Base-by-base conservation (phyloP, 2,329 filamentous ascomycete species). In the Gremmenia infestans region DNA sequence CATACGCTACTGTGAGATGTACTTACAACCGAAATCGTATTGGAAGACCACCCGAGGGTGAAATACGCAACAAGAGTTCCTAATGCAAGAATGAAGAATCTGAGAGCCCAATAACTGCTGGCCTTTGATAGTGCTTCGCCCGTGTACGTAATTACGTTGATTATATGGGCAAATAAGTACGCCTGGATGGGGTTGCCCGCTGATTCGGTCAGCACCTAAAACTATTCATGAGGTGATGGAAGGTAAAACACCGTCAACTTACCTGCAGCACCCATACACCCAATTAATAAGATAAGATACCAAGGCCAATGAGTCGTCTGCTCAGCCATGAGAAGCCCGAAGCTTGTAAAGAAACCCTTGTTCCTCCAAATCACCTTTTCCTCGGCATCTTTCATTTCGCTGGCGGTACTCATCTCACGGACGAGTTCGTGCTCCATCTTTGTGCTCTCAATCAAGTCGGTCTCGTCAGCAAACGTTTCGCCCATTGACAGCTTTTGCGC, bases 291-390 rank as follows among this genome's bases (percentile, higher is more conserved):
- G 15, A 83, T 54, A 4, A 68, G 62, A 62, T 83, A 82, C 53
- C 77, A 72, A 2, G 73, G 74, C 71, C 81, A 81, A 2, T 77
- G 72, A 43, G 69, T 72, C 46, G 72, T 73, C 56, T 85, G 81
- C 64, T 87, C 83, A 58, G 73, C 77, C 4, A 87, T 71, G 5
- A 87, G 71, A 22, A 76, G 73, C 0, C 80, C 79, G 54, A 86
- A 84, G 55, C 81, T 65, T 15, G 52, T 39, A 45, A 81, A 62
- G 28, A 85, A 68, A 54, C 72, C 76, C 53, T 66, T 71, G 50
- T 63, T 65, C 60, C 68, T 73, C 69, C 69, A 76, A 8, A 19
- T 53, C 17, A 39, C 53, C 12, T 52, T 36, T 59, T 67, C 59
- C 47, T 67, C 60, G 4, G 14, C 40, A 19, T 54, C 52, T 9